A percentile compares a stretch with the other conserved stretches of the same genome.
Conservation (phyloP, 1,139 yeast species). For the Meyerozyma athensensis region DNA sequence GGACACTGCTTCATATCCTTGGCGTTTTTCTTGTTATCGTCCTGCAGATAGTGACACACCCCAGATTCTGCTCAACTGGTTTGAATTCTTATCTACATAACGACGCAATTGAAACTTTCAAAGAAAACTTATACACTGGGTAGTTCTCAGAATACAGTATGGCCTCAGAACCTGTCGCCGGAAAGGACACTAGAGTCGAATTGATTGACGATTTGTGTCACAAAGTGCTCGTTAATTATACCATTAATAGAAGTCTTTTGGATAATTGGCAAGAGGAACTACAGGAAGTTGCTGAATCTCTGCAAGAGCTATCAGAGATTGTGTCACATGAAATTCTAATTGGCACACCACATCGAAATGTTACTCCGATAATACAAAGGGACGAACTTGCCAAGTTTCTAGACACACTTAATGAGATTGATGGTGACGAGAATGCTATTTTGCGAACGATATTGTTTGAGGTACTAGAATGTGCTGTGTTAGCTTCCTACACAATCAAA, state of each 20-base stretch:
- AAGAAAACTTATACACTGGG: too few species aligned
- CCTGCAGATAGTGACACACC: neutral
- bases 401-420: conserved; percentile 15
- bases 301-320: neutral
- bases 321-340: neutral
- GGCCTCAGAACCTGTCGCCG: neutral
- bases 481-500: conserved; percentile 22
- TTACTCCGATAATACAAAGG: neutral
- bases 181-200: too few species aligned
- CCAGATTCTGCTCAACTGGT: neutral
- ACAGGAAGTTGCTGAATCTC: conserved; percentile 13
- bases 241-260: conserved; percentile 26
- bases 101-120: too few species aligned
- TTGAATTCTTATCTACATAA: too few species aligned
- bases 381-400: conserved; percentile 14
- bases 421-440: conserved; percentile 23
- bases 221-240: conserved; percentile 20
- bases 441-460: conserved; percentile 31
- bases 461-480: conserved; percentile 20
- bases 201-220: conserved; percentile 20
- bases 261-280: conserved; percentile 38
- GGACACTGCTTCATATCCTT: too few species aligned
- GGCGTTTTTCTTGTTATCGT: neutral
- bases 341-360: neutral
- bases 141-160: neutral